These are phyloP conservation scores for Chlorella vulgaris DNA, from an alignment of 139 green algal species.

Conservation along the genomic window DNA sequence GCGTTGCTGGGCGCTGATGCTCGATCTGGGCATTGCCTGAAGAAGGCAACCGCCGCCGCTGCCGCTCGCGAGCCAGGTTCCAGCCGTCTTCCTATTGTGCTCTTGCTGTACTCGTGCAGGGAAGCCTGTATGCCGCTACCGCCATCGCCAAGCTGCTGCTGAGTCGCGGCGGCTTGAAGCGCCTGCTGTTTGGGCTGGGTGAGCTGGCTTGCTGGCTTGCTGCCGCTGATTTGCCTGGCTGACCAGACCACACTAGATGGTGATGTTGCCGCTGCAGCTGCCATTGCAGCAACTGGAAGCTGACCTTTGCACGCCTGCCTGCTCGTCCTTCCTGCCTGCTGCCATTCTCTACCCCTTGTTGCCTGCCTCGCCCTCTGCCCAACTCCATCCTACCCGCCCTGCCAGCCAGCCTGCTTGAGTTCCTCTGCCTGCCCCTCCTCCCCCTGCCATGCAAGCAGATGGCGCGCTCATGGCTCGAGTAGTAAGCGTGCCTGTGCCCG, in stretches of 20 bases:
- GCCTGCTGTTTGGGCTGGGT: conserved; percentile 7
- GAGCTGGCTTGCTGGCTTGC: neutral
- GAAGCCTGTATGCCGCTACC: neutral
- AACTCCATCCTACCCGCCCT: too few relatives aligned
- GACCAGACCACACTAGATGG: neutral
- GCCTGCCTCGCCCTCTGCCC: too few relatives aligned
- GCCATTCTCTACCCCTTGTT: too few relatives aligned
- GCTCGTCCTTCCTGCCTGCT: neutral
- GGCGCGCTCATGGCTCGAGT: neutral
- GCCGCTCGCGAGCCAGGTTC: too few relatives aligned
- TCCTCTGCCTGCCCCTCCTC: too few relatives aligned
- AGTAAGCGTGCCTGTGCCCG: conserved; percentile 8
- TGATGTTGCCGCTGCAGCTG: neutral
- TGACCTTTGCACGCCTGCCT: neutral
- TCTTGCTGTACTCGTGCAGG: neutral
- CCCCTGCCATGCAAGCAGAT: neutral
- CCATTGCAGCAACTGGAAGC: neutral
- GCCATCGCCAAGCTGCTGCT: neutral
- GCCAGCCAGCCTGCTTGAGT: too few relatives aligned
- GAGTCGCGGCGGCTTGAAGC: neutral
- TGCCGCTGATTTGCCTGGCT: neutral
- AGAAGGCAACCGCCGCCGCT: too few relatives aligned
- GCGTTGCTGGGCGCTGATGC: too few relatives aligned
- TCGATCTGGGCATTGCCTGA: too few relatives aligned
- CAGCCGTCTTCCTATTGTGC: neutral